A percentile compares a stretch with the other conserved stretches of the same genome.
phyloP scores from a whole-genome alignment of 495 filamentous ascomycete genomes.

The Aspergillus conjunctus region DNA sequence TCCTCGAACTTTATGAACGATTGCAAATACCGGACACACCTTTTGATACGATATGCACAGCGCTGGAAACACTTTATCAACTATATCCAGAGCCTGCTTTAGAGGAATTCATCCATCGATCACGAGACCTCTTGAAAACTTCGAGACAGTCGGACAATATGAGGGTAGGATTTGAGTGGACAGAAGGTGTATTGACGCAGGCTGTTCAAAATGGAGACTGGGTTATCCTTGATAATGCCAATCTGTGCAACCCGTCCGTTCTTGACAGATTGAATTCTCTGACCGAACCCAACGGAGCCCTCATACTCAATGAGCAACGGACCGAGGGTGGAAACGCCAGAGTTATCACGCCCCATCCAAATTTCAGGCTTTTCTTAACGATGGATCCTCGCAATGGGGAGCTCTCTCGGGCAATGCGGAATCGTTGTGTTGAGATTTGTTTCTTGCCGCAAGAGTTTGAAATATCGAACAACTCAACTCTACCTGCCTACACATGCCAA shows the following conservation, averaged over 20 bases:
- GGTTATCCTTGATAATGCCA: conserved; percentile 96
- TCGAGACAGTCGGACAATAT: conserved; percentile 54
- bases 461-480: conserved; percentile 21
- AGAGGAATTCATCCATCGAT: conserved; percentile 34
- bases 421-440: conserved; percentile 88
- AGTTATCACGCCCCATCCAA: conserved; percentile 76
- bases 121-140: conserved; percentile 43
- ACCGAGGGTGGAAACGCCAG: conserved; percentile 78
- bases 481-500: conserved; percentile 49
- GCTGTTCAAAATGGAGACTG: conserved; percentile 85
- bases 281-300: conserved; percentile 82
- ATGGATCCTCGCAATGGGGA: conserved; percentile 94
- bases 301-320: conserved; percentile 91
- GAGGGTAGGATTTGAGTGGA: conserved; percentile 89
- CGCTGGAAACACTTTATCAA: conserved; percentile 36
- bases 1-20: conserved; percentile 40
- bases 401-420: conserved; percentile 94
- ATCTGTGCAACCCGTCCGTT: conserved; percentile 91
- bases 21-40: conserved; percentile 36
- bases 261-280: conserved; percentile 94
- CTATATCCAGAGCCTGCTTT: conserved; percentile 36
- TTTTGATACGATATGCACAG: conserved; percentile 39
- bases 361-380: conserved; percentile 91
- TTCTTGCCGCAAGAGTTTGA: conserved; percentile 49
- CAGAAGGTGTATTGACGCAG: conserved; percentile 86